Evolutionary conservation across 768 basidiomycete genomes (phyloP).

Genomic region (Agaricus bisporus): DNA sequence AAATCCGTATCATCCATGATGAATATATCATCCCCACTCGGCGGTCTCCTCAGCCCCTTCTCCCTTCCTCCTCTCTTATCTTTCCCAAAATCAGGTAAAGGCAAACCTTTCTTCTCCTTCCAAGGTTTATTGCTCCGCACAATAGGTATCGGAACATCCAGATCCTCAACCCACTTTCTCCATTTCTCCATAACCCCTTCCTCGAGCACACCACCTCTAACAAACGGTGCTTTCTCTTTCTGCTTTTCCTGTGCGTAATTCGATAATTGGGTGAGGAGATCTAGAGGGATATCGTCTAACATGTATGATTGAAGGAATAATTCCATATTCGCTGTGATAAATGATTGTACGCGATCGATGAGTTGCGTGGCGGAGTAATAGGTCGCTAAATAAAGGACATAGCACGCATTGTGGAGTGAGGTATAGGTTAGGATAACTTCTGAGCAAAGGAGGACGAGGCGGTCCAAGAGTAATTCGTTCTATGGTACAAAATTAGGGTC

Average conservation of each 20-base stretch:
- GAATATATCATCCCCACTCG: conserved; percentile 67
- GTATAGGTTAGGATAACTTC: conserved; percentile 60
- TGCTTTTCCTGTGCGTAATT: conserved; percentile 55
- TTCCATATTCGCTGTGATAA: conserved; percentile 82
- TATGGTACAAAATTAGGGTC: conserved; percentile 21
- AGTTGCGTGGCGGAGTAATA: conserved; percentile 70
- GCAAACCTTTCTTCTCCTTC: conserved; percentile 14
- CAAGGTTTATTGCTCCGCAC: conserved; percentile 21
- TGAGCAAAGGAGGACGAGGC: conserved; percentile 80
- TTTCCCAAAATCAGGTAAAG: conserved; percentile 8
- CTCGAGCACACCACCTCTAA: conserved; percentile 50
- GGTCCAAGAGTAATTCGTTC: conserved; percentile 88
- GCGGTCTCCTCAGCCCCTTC: conserved; percentile 15
- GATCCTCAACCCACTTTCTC: conserved; percentile 61
- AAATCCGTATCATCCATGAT: conserved; percentile 76
- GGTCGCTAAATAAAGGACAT: conserved; percentile 76
- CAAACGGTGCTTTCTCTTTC: conserved; percentile 54
- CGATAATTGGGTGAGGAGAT: conserved; percentile 64
- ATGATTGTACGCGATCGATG: conserved; percentile 65
- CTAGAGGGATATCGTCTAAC: conserved; percentile 67
- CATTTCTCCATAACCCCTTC: conserved; percentile 53
- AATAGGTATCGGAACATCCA: conserved; percentile 63
- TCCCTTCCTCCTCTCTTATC: not conserved
- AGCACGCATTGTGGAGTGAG: conserved; percentile 70
- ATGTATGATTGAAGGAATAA: conserved; percentile 75